These are phyloP conservation scores for Colletotrichum cuscutae DNA, from an alignment of 2,329 filamentous ascomycete species.

Conservation along the genomic window DNA sequence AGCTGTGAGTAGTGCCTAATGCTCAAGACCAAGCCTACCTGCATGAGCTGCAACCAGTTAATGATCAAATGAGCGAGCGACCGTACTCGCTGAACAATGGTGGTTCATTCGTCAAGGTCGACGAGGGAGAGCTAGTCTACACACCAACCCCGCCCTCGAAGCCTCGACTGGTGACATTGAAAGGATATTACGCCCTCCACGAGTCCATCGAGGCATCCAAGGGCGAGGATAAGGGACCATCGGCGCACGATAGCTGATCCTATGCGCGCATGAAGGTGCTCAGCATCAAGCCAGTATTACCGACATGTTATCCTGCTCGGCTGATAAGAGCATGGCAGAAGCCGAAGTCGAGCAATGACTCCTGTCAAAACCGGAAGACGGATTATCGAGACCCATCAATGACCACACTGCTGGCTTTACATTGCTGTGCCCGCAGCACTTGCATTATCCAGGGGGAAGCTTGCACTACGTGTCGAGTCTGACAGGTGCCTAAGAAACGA, in stretches of 20 bases:
- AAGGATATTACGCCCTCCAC: too few species aligned
- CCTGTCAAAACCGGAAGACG: not conserved
- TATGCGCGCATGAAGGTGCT: not conserved
- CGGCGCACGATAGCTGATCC: not conserved
- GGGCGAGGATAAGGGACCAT: not conserved
- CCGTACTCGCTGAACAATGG: not conserved
- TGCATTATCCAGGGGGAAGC: slow-evolving; percentile 1
- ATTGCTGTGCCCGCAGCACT: slow-evolving; percentile 4
- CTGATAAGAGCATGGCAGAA: not conserved
- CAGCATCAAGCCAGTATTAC: not conserved
- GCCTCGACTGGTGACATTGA: too few species aligned
- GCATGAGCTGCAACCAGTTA: not conserved
- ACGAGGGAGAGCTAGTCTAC: not conserved
- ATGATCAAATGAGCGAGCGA: not conserved
- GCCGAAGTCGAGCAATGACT: not conserved
- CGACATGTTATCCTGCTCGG: not conserved
- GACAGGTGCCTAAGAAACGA: slow-evolving; percentile 23
- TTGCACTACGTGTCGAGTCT: slow-evolving; percentile 29
- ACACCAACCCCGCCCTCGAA: not conserved
- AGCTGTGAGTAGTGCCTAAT: not conserved
- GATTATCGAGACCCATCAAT: not conserved
- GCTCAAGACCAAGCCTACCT: not conserved
- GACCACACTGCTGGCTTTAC: not conserved
- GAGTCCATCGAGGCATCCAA: too few species aligned
- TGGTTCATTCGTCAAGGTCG: slow-evolving; percentile 11